Evolutionary conservation across 2,329 filamentous ascomycete species (phyloP).

Genomic region (Didymella keratinophila): DNA sequence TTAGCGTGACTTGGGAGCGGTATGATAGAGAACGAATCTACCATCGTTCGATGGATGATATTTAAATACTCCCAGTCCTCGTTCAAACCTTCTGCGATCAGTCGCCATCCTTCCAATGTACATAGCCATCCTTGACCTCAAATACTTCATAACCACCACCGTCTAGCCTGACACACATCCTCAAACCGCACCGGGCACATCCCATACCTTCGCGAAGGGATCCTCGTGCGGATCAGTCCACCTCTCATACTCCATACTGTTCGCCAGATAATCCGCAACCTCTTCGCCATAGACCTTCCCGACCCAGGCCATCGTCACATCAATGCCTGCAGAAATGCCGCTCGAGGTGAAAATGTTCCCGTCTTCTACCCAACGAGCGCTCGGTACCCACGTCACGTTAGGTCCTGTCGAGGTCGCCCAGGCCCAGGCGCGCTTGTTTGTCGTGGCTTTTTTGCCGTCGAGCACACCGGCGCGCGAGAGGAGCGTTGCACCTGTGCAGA

Average conservation of each 20-base stretch:
- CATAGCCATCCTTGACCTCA: neutral
- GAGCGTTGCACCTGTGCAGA: slow-evolving; percentile 71
- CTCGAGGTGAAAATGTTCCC: slow-evolving; percentile 72
- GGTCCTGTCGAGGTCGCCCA: slow-evolving; percentile 57
- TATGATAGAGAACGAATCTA: neutral
- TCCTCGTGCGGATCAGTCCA: slow-evolving; percentile 60
- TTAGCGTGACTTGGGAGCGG: slow-evolving; percentile 6
- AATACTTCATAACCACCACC: neutral
- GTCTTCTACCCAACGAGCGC: slow-evolving; percentile 68
- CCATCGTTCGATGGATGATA: neutral
- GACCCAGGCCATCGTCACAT: slow-evolving; percentile 66
- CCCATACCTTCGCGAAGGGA: slow-evolving; percentile 59
- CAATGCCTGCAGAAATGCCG: slow-evolving; percentile 69
- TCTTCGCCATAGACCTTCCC: slow-evolving; percentile 62
- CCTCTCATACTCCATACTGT: slow-evolving; percentile 64
- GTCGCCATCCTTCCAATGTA: neutral
- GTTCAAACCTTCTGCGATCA: neutral
- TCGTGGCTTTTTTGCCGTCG: slow-evolving; percentile 67
- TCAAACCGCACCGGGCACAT: slow-evolving; percentile 15
- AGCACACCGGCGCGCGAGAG: slow-evolving; percentile 67
- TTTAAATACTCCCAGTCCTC: neutral
- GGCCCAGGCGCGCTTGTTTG: slow-evolving; percentile 67
- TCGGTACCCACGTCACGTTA: slow-evolving; percentile 63
- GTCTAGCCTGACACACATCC: too few species aligned
- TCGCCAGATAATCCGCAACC: slow-evolving; percentile 57